A percentile compares a stretch with the other conserved stretches of the same genome.
These are phyloP conservation scores for Mariannaea elegans DNA, from an alignment of 2,329 filamentous ascomycete genomes.

Conservation along the genomic window DNA sequence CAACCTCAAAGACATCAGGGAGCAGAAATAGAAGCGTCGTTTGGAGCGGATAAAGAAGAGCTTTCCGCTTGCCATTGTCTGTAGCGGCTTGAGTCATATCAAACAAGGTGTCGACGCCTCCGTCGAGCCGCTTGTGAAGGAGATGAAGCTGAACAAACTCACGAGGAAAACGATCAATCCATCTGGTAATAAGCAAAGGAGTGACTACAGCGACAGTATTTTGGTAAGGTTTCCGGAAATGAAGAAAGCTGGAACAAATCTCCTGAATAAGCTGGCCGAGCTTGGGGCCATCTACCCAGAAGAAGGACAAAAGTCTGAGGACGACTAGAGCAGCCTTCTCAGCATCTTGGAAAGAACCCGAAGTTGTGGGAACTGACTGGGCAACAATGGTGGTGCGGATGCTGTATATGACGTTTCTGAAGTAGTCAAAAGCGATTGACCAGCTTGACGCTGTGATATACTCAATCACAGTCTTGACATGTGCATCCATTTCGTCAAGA, in stretches of 20 bases:
- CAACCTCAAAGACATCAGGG: slow-evolving; percentile 75
- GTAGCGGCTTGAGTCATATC: slow-evolving; percentile 72
- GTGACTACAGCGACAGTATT: slow-evolving; percentile 69
- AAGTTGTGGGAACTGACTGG: slow-evolving; percentile 47
- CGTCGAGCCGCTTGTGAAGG: slow-evolving; percentile 69
- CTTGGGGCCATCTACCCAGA: slow-evolving; percentile 71
- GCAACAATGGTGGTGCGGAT: slow-evolving; percentile 55
- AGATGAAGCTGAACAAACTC: slow-evolving; percentile 73
- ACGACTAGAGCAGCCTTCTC: slow-evolving; percentile 62
- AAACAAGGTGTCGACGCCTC: slow-evolving; percentile 72
- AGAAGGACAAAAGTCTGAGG: slow-evolving; percentile 67
- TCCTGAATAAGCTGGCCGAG: slow-evolving; percentile 71
- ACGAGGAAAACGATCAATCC: slow-evolving; percentile 71
- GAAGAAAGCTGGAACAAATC: slow-evolving; percentile 72
- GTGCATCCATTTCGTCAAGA: slow-evolving; percentile 59
- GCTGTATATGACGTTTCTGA: slow-evolving; percentile 61
- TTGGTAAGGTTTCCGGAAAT: slow-evolving; percentile 71
- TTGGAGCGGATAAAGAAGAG: slow-evolving; percentile 69
- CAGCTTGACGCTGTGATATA: slow-evolving; percentile 73
- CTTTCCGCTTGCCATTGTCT: slow-evolving; percentile 65
- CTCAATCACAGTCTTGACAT: slow-evolving; percentile 66
- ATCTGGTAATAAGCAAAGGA: slow-evolving; percentile 70
- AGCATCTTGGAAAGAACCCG: slow-evolving; percentile 55
- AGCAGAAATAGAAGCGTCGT: slow-evolving; percentile 69
- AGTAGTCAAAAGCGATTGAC: slow-evolving; percentile 66